Conservation (phyloP, 768 basidiomycete genomes). For the Phylloporus arenicola region DNA sequence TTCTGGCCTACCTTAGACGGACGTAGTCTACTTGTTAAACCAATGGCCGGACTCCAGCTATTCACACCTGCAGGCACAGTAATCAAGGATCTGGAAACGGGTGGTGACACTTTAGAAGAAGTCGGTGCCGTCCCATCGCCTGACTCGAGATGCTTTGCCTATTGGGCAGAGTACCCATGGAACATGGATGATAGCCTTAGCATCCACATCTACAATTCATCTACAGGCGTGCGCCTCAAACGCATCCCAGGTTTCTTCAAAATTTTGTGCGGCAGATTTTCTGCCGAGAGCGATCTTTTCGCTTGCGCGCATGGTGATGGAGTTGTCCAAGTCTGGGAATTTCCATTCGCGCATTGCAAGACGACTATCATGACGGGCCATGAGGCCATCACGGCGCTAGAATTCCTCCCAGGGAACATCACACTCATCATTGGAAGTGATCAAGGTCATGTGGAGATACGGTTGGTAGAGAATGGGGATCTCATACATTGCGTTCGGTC, state of each 20-base stretch:
- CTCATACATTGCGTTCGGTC: constrained; percentile 3
- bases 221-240: constrained; percentile 12
- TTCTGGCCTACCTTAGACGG: constrained; percentile 13
- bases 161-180: constrained; percentile 17
- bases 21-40: constrained; percentile 9
- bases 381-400: constrained; percentile 8
- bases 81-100: constrained; percentile 10
- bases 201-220: constrained; percentile 14
- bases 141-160: constrained; percentile 16
- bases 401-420: constrained; percentile 9
- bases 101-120: constrained; percentile 1
- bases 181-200: constrained; percentile 12
- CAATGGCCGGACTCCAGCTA: constrained; percentile 6
- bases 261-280: constrained; percentile 12
- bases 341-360: constrained; percentile 7
- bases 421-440: constrained; percentile 10
- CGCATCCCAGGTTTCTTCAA: constrained; percentile 12
- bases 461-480: constrained; percentile 11
- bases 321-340: constrained; percentile 16
- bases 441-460: constrained; percentile 10
- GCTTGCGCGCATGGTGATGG: constrained; percentile 15
- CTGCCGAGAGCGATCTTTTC: constrained; percentile 8
- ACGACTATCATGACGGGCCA: constrained; percentile 10
- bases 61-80: background rate
- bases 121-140: constrained; percentile 8